Percentiles rank a stretch among this genome's conserved stretches.
phyloP scores from a whole-genome alignment of 192 early-diverging fungal genomes.

The Umbelopsis sp. region DNA sequence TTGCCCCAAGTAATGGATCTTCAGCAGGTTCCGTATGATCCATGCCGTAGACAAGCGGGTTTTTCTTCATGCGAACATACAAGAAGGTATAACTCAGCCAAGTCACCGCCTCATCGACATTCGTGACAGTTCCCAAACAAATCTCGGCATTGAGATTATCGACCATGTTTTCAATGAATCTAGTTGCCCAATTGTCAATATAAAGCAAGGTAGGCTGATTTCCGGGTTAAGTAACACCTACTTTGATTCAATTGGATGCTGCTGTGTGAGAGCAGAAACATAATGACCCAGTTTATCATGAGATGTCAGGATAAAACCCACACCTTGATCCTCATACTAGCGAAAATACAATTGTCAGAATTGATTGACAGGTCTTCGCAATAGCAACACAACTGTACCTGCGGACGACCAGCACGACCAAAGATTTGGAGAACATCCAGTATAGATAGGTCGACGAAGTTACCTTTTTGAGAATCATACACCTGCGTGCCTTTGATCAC shows the following conservation, averaged over 20 bases:
- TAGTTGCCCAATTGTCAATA: not conserved
- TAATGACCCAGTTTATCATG: constrained; percentile 95
- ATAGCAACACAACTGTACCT: constrained; percentile 30
- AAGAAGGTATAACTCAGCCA: constrained; percentile 97
- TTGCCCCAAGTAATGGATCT: constrained; percentile 81
- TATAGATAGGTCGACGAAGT: constrained; percentile 93
- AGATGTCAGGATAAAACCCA: constrained; percentile 96
- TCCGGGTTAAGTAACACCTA: not conserved
- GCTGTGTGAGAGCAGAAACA: constrained; percentile 91
- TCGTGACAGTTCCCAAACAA: constrained; percentile 88
- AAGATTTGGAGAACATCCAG: constrained; percentile 99
- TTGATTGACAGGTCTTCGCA: too few species aligned
- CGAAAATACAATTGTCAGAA: too few species aligned
- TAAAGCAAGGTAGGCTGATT: too few species aligned
- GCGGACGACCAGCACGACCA: constrained; percentile 95
- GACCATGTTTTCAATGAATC: constrained; percentile 76
- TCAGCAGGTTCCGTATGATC: constrained; percentile 67
- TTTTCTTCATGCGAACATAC: constrained; percentile 95
- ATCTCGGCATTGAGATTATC: constrained; percentile 98
- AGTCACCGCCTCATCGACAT: constrained; percentile 90
- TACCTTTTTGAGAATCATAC: constrained; percentile 93
- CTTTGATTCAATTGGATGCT: constrained; percentile 98
- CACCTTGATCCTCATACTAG: constrained; percentile 87
- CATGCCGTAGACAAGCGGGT: constrained; percentile 86
- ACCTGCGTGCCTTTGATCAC: constrained; percentile 99